phyloP scores from a whole-genome alignment of 2,329 filamentous ascomycete genomes.

The Aspergillus sp. region DNA sequence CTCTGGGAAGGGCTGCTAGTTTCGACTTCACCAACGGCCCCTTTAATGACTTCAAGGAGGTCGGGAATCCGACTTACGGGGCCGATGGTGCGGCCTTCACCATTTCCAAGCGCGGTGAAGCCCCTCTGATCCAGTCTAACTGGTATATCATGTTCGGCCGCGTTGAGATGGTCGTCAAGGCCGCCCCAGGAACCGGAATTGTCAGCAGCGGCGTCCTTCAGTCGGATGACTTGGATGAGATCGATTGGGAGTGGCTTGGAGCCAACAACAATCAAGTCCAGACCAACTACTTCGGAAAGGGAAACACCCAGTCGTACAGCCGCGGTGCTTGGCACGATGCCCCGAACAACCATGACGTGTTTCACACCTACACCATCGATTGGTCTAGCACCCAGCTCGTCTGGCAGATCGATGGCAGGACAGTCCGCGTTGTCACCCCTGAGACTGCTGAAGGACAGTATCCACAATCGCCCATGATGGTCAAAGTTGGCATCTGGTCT shows the following conservation, averaged over 20 bases:
- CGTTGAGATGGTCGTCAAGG: constrained; percentile 75
- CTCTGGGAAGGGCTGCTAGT: constrained; percentile 69
- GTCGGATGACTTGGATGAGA: constrained; percentile 88
- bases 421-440: constrained; percentile 65
- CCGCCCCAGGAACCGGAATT: constrained; percentile 80
- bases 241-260: constrained; percentile 95
- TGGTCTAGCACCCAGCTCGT: constrained; percentile 80
- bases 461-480: constrained; percentile 89
- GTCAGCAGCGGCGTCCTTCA: constrained; percentile 87
- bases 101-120: constrained; percentile 66
- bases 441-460: constrained; percentile 66
- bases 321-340: constrained; percentile 71
- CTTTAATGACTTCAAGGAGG: constrained; percentile 68
- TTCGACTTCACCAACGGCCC: constrained; percentile 73
- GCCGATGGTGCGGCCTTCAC: constrained; percentile 72
- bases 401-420: constrained; percentile 73
- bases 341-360: constrained; percentile 59
- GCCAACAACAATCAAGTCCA: constrained; percentile 70
- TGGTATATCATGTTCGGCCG: constrained; percentile 99
- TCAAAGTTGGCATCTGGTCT: constrained; percentile 87
- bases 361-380: constrained; percentile 81
- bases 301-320: constrained; percentile 74
- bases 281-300: constrained; percentile 95
- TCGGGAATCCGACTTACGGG: constrained; percentile 62
- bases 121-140: constrained; percentile 74